Evolutionary conservation across 1,284 basidiomycete species (phyloP).

Genomic region (Gymnopus androsaceus): DNA sequence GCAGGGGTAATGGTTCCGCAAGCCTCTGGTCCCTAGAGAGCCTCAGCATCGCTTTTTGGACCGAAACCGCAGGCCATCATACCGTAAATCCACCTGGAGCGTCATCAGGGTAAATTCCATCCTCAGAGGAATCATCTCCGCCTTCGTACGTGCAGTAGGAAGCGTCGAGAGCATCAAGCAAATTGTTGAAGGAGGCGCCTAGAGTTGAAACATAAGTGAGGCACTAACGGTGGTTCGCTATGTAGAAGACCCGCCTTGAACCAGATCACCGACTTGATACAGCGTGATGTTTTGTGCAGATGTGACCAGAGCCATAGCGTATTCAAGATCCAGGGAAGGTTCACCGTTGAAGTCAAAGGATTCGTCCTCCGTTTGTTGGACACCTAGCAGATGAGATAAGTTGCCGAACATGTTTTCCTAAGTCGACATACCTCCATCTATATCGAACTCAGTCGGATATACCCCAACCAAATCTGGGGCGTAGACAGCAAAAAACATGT

Average conservation of each 20-base stretch:
- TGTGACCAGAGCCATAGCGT: constrained; percentile 48
- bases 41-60: neutral
- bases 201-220: neutral
- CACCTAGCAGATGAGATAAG: neutral
- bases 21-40: constrained; percentile 38
- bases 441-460: too few relatives aligned
- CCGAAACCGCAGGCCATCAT: neutral
- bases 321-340: constrained; percentile 53
- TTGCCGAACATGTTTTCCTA: neutral
- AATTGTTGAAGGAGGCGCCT: constrained; percentile 39
- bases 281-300: constrained; percentile 44
- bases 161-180: constrained; percentile 38
- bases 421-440: constrained; percentile 32
- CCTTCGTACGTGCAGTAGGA: constrained; percentile 63
- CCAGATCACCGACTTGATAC: constrained; percentile 49
- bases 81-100: constrained; percentile 19
- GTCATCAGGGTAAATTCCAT: constrained; percentile 29
- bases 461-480: too few relatives aligned
- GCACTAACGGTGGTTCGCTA: too few relatives aligned
- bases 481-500: too few relatives aligned
- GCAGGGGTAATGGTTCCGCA: constrained; percentile 56
- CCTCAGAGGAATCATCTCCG: constrained; percentile 51
- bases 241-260: too few relatives aligned
- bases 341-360: constrained; percentile 52
- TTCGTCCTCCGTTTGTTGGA: constrained; percentile 29